These are phyloP conservation scores for Mucuna pruriens DNA, from an alignment of 306 rosid genomes.

Conservation along the genomic window DNA sequence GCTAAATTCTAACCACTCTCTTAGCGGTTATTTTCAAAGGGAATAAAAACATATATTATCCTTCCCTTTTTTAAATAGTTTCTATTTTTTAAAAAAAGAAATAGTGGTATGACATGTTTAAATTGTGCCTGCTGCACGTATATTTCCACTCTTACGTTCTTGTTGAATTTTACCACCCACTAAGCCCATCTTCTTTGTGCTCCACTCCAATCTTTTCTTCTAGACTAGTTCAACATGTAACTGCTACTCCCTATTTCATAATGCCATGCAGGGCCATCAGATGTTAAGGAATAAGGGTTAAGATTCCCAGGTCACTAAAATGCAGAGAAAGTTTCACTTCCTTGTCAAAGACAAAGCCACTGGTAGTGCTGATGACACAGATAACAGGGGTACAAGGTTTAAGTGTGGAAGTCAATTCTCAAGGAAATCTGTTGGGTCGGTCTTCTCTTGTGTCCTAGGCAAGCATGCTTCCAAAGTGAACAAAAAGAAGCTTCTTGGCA, in stretches of 20 bases:
- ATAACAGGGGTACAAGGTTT: constrained; percentile 3
- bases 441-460: constrained; percentile 3
- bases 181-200: constrained; percentile 8
- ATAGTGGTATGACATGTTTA: not conserved
- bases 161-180: constrained; percentile 24
- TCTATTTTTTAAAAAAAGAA: not conserved
- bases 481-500: not conserved
- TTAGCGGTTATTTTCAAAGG: no score
- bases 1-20: no score
- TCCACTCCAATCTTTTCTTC: not conserved
- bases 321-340: constrained; percentile 37
- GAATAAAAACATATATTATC: no score
- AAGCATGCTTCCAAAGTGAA: constrained; percentile 27
- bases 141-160: not conserved
- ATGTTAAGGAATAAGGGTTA: constrained; percentile 47
- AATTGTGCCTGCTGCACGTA: constrained; percentile 1
- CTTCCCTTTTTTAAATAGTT: no score
- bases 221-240: constrained; percentile 9
- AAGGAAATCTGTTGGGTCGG: constrained; percentile 22
- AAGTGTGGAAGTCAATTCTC: constrained; percentile 1
- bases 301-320: constrained; percentile 45
- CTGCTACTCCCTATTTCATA: constrained; percentile 20
- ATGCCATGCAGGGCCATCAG: constrained; percentile 17
- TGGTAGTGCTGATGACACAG: not conserved
- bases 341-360: constrained; percentile 20